Percentiles rank a stretch among this genome's conserved stretches.
phyloP scores from a whole-genome alignment of 2,329 filamentous ascomycete species.

The Echinosphaeria canescens region DNA sequence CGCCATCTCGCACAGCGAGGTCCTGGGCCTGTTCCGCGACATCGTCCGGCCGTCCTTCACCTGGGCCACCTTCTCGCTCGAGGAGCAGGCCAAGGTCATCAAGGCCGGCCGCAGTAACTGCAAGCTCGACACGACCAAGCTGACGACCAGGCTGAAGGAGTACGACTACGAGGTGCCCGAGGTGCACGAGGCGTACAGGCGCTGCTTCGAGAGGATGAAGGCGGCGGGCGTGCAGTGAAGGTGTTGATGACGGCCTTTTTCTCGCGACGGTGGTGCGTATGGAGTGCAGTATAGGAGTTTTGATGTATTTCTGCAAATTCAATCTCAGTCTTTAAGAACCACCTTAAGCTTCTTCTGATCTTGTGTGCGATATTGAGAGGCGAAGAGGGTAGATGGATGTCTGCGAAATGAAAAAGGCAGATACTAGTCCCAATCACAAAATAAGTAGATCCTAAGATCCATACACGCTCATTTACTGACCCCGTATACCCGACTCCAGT shows the following conservation, averaged over 20 bases:
- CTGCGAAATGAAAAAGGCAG: too few species aligned
- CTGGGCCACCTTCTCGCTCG: constrained; percentile 44
- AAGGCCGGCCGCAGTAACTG: constrained; percentile 47
- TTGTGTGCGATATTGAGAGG: too few species aligned
- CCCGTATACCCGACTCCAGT: too few species aligned
- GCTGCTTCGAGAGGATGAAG: constrained; percentile 43
- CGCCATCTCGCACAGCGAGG: constrained; percentile 50
- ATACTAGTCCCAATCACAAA: too few species aligned
- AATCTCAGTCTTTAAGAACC: too few species aligned
- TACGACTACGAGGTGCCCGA: constrained; percentile 36
- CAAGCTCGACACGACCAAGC: constrained; percentile 37
- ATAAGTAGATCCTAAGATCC: too few species aligned
- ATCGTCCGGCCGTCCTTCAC: constrained; percentile 36
- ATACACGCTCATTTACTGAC: too few species aligned
- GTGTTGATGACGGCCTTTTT: too few species aligned
- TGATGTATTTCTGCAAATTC: too few species aligned
- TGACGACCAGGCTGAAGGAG: constrained; percentile 34
- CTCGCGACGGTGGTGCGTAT: neutral
- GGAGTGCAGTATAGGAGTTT: neutral
- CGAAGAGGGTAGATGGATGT: too few species aligned
- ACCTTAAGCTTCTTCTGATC: too few species aligned
- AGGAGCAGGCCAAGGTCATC: constrained; percentile 45
- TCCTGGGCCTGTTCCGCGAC: constrained; percentile 37
- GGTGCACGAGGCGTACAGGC: constrained; percentile 36
- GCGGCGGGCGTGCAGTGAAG: constrained; percentile 25